Evolutionary conservation across 1,284 basidiomycete genomes (phyloP).

Genomic region (Cryptococcus sp.): DNA sequence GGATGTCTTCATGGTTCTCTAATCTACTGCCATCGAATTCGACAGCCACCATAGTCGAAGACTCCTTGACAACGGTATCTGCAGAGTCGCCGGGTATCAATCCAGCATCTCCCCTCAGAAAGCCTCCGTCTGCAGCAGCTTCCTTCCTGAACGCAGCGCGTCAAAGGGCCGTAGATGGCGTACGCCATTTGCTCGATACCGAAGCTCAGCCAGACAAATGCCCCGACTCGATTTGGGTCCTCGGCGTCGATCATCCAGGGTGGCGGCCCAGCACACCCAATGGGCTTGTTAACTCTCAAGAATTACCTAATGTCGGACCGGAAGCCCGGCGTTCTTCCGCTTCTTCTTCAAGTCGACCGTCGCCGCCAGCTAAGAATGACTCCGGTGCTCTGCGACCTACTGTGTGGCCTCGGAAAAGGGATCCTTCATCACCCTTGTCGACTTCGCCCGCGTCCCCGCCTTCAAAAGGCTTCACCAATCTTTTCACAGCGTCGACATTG

Average conservation of each 20-base stretch:
- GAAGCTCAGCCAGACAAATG: conserved; percentile 76
- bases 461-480: conserved; percentile 44
- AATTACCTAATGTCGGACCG: conserved; percentile 12
- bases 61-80: conserved; percentile 6
- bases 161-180: conserved; percentile 53
- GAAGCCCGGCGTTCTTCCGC: conserved; percentile 51
- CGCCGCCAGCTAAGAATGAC: conserved; percentile 30
- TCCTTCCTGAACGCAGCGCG: conserved; percentile 47
- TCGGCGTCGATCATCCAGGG: conserved; percentile 71
- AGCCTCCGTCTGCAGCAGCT: conserved; percentile 40
- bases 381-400: conserved; percentile 31
- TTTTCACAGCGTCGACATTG: conserved; percentile 39
- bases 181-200: conserved; percentile 78
- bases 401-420: conserved; percentile 32
- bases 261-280: conserved; percentile 48
- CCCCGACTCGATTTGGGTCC: conserved; percentile 76
- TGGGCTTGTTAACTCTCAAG: conserved; percentile 4
- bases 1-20: conserved; percentile 49
- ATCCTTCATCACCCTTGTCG: neutral
- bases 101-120: conserved; percentile 41
- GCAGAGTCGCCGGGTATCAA: conserved; percentile 4
- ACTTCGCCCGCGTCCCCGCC: conserved; percentile 21
- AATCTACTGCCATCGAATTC: conserved; percentile 42
- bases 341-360: conserved; percentile 58
- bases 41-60: conserved; percentile 16